Conservation (phyloP, 2,329 filamentous ascomycete species). For the Colletotrichum eleusines region DNA sequence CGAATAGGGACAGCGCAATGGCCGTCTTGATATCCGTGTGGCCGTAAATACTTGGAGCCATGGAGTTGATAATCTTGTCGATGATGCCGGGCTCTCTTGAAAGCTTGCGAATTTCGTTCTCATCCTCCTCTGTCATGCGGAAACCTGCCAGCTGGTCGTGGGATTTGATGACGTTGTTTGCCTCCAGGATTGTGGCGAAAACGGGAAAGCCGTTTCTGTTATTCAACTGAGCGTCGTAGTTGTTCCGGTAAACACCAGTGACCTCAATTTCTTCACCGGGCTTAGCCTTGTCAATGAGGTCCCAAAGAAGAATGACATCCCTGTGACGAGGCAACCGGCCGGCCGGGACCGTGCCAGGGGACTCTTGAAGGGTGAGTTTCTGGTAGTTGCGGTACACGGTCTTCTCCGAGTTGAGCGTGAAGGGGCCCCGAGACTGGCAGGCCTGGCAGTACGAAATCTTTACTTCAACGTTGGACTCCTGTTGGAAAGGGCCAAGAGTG, state of each 20-base stretch:
- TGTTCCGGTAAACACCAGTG: conserved; percentile 97
- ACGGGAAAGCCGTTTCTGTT: conserved; percentile 99
- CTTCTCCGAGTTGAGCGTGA: conserved; percentile 96
- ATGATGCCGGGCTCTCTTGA: conserved; percentile 91
- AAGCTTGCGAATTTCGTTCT: conserved; percentile 89
- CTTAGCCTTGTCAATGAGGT: conserved; percentile 96
- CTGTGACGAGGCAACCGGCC: conserved; percentile 93
- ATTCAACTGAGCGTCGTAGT: conserved; percentile 97
- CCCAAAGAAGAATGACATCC: conserved; percentile 95
- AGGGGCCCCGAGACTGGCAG: conserved; percentile 94
- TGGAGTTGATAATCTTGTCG: conserved; percentile 91
- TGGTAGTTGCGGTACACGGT: conserved; percentile 99
- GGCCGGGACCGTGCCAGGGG: conserved; percentile 94
- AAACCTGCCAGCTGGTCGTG: conserved; percentile 98
- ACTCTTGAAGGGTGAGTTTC: conserved; percentile 96
- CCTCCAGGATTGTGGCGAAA: conserved; percentile 96
- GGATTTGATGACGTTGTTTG: conserved; percentile 96
- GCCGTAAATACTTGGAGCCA: conserved; percentile 97
- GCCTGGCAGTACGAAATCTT: conserved; percentile 97
- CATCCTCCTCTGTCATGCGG: conserved; percentile 93
- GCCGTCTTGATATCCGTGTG: conserved; percentile 98
- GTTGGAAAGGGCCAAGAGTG: conserved; percentile 94
- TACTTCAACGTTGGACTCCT: conserved; percentile 96
- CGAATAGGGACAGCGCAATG: conserved; percentile 92
- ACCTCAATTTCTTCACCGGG: conserved; percentile 98